Evolutionary conservation across 2,329 filamentous ascomycete genomes (phyloP).

Genomic region (Didymella glomerata): DNA sequence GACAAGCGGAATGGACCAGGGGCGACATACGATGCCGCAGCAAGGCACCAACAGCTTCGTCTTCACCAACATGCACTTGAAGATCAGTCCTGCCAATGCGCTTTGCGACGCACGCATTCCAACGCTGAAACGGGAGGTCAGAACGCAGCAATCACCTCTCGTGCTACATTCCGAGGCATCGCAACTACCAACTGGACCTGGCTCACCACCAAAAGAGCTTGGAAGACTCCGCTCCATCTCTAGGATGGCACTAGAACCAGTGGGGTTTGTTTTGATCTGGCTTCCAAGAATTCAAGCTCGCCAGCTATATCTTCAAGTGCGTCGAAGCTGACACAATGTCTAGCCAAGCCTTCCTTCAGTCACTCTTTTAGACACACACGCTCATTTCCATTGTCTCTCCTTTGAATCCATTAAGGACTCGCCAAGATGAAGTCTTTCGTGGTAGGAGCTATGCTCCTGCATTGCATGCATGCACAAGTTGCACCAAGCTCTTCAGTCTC

Average conservation of each 20-base stretch:
- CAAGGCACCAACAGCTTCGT: slow-evolving; percentile 7
- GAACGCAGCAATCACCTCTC: slow-evolving; percentile 13
- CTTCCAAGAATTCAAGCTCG: slow-evolving; percentile 17
- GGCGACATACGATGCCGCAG: slow-evolving; percentile 6
- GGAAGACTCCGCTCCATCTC: not conserved
- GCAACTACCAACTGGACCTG: slow-evolving; percentile 4
- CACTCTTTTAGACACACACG: slow-evolving; percentile 18
- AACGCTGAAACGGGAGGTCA: slow-evolving; percentile 9
- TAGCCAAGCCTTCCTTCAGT: slow-evolving; percentile 24
- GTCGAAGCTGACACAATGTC: slow-evolving; percentile 21
- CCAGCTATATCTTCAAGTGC: slow-evolving; percentile 18
- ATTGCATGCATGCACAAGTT: slow-evolving; percentile 15
- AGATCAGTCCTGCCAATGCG: slow-evolving; percentile 1
- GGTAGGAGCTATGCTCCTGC: slow-evolving; percentile 23
- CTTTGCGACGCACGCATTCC: slow-evolving; percentile 7
- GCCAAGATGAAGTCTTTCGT: slow-evolving; percentile 21
- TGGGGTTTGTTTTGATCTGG: slow-evolving; percentile 19
- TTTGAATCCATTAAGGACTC: slow-evolving; percentile 8
- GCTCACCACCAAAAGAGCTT: slow-evolving; percentile 3
- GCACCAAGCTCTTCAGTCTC: too few relatives aligned
- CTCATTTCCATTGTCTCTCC: slow-evolving; percentile 21
- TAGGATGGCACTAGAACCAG: slow-evolving; percentile 5
- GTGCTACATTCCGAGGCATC: slow-evolving; percentile 19
- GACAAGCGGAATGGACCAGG: slow-evolving; percentile 15
- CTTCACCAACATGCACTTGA: not conserved